These are phyloP conservation scores for Pythium utonaiense DNA, from an alignment of 352 stramenopile genomes.

Conservation along the genomic window DNA sequence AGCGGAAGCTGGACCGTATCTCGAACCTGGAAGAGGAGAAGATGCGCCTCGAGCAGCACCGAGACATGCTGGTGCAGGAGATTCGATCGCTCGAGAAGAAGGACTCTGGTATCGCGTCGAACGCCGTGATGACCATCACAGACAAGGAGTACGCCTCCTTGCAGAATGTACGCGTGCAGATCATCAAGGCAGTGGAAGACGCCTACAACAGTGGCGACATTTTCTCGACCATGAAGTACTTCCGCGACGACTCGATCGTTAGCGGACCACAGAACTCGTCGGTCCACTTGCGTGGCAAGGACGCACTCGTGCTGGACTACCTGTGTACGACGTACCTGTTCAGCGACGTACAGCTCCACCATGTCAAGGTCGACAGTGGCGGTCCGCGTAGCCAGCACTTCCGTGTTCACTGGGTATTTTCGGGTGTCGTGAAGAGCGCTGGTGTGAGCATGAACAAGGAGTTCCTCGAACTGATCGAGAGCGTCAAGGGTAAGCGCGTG, in stretches of 20 bases:
- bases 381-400: constrained; percentile 83
- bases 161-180: constrained; percentile 68
- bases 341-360: constrained; percentile 63
- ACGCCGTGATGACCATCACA: constrained; percentile 61
- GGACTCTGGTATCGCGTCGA: constrained; percentile 43
- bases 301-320: constrained; percentile 85
- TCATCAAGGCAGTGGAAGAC: constrained; percentile 78
- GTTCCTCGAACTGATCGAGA: constrained; percentile 83
- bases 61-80: constrained; percentile 83
- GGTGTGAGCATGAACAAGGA: constrained; percentile 87
- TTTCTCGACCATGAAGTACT: constrained; percentile 68
- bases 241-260: constrained; percentile 87
- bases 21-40: constrained; percentile 87
- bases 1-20: constrained; percentile 85
- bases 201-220: constrained; percentile 83
- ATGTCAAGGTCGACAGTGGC: constrained; percentile 81
- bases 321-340: constrained; percentile 85
- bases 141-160: constrained; percentile 79
- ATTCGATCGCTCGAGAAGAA: constrained; percentile 83
- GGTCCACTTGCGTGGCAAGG: constrained; percentile 74
- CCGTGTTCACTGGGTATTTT: constrained; percentile 82
- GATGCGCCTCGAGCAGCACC: constrained; percentile 82
- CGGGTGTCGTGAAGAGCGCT: constrained; percentile 66
- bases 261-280: constrained; percentile 83
- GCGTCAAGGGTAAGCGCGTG: constrained; percentile 70